A percentile compares a stretch with the other conserved stretches of the same genome.
These are phyloP conservation scores for Paraglomus brasilianum DNA, from an alignment of 192 early-diverging fungal genomes.

Conservation along the genomic window DNA sequence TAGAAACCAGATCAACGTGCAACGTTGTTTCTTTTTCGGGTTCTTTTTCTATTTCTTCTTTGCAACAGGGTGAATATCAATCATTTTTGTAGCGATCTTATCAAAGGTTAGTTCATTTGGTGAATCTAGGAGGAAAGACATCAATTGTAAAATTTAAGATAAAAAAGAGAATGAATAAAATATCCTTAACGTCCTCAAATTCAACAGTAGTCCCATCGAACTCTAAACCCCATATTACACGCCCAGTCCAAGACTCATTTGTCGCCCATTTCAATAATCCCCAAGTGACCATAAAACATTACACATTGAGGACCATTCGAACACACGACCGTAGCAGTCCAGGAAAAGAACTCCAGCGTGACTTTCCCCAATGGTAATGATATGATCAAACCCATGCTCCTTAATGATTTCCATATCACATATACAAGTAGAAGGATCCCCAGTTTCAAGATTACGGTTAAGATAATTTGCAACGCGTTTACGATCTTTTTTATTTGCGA, in stretches of 20 bases:
- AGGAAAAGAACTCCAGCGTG: conserved; percentile 3
- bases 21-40: conserved; percentile 28
- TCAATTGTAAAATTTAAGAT: conserved; percentile 16
- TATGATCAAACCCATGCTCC: conserved; percentile 12
- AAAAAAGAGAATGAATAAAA: conserved; percentile 21
- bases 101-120: conserved; percentile 15
- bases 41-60: conserved; percentile 29
- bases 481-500: conserved; percentile 15
- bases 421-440: neutral
- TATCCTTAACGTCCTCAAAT: neutral
- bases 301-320: conserved; percentile 10
- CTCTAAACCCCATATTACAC: conserved; percentile 18
- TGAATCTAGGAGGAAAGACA: conserved; percentile 23
- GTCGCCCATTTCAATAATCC: conserved; percentile 20
- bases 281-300: conserved; percentile 21
- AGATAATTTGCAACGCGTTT: conserved; percentile 2
- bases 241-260: neutral
- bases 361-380: conserved; percentile 3
- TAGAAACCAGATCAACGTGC: conserved; percentile 25
- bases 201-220: conserved; percentile 19
- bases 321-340: neutral
- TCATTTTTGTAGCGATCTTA: conserved; percentile 18
- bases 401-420: conserved; percentile 2
- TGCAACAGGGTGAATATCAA: conserved; percentile 21
- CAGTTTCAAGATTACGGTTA: neutral